Conservation (phyloP, 805 yeast species). For the Millerozyma acaciae region DNA sequence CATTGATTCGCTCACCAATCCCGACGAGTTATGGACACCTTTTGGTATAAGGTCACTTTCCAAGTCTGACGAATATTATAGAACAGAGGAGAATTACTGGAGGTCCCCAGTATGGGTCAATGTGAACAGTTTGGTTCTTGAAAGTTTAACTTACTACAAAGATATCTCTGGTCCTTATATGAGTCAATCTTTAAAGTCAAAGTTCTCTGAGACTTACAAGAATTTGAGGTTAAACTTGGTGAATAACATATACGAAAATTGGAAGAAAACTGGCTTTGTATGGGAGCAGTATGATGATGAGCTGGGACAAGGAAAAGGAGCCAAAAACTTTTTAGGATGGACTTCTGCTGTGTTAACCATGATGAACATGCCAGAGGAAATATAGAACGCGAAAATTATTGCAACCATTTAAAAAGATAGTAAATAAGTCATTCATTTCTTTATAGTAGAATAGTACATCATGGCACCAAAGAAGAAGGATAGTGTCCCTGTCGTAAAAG, state of each 20-base stretch:
- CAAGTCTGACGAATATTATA: conserved; percentile 58
- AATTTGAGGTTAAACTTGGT: conserved; percentile 65
- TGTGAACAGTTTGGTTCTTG: conserved; percentile 79
- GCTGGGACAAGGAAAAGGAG: conserved; percentile 75
- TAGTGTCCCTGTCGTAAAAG: conserved; percentile 1
- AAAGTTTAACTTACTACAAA: conserved; percentile 59
- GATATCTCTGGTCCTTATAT: conserved; percentile 22
- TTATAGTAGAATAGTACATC: not conserved
- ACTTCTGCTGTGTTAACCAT: conserved; percentile 75
- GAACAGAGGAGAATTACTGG: conserved; percentile 90
- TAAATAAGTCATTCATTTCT: not conserved
- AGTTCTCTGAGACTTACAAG: conserved; percentile 40
- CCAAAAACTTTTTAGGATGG: conserved; percentile 94
- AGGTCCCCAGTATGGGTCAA: conserved; percentile 92
- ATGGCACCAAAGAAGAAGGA: conserved; percentile 5
- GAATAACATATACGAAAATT: conserved; percentile 61
- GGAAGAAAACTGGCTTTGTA: conserved; percentile 73
- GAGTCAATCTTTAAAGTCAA: conserved; percentile 37
- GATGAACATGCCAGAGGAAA: conserved; percentile 74
- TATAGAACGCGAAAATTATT: conserved; percentile 8
- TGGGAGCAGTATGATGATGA: conserved; percentile 88
- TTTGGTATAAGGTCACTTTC: conserved; percentile 83
- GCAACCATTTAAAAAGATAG: not conserved
- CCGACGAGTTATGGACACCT: conserved; percentile 69
- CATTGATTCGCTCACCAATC: conserved; percentile 59